Evolutionary conservation across 768 basidiomycete species (phyloP), one percentile per base, ranked within the genome.

Genomic region (Lactifluus subvellereus): DNA sequence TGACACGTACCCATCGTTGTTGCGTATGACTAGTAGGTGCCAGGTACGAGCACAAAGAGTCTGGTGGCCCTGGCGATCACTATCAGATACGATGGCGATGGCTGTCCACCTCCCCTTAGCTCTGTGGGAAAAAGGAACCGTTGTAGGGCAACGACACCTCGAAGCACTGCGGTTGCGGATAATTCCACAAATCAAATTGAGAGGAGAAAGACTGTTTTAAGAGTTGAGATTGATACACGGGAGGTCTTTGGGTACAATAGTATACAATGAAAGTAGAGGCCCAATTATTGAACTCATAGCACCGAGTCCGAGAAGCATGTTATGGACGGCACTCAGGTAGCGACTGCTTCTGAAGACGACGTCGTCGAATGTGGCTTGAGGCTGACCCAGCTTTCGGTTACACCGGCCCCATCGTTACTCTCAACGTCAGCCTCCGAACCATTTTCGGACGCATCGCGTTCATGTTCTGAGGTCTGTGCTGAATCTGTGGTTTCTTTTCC

Each of bases 351-450:
- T 22, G 57, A 52, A 32, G 55, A 50, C 30, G 35, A 20, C 38
- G 35, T 58, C 35, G 43, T 59, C 60, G 57, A 6, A 50, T 51
- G 57, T 8, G 62, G 68, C 56, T 70, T 64, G 50, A 91, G 74
- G 71, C 83, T 89, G 56, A 92, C 76, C 89, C 89, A 92, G 66
- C 87, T 89, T 54, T 82, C 78, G 42, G 76, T 82, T 32, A 82
- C 82, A 35, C 77, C 78, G 5, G 78, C 74, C 10, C 73, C 75
- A 61, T 82, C 83, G 66, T 83, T 85, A 68, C 86, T 86, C 72
- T 89, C 88, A 11, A 82, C 78, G 61, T 90, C 89, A 6, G 82
- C 81, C 57, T 90, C 88, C 1, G 87, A 88, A 49, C 76, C 79
- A 20, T 77, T 75, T 59, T 84, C 88, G 3, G 74, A 74, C 40